These are phyloP conservation scores for Neurospora tetraspora DNA, from an alignment of 495 filamentous ascomycete genomes.

Conservation along the genomic window DNA sequence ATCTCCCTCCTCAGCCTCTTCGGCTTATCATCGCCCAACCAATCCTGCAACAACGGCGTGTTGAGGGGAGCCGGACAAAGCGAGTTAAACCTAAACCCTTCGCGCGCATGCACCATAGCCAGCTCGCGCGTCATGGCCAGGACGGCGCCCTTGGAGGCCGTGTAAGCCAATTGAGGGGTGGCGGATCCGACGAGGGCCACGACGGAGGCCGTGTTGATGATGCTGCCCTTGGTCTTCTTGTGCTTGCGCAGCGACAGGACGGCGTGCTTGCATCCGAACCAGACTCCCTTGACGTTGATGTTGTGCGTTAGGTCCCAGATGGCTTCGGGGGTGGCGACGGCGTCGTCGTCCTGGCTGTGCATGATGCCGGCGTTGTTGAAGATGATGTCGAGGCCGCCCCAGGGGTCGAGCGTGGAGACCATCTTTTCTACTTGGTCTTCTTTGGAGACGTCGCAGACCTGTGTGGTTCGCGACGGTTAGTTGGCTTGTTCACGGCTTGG, in stretches of 20 bases:
- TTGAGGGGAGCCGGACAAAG: constrained; percentile 91
- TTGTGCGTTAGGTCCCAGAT: constrained; percentile 93
- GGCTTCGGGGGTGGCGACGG: constrained; percentile 70
- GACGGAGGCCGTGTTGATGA: constrained; percentile 93
- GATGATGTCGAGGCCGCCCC: constrained; percentile 90
- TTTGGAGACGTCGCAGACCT: constrained; percentile 54
- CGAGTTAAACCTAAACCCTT: constrained; percentile 80
- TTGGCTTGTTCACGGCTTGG: not conserved
- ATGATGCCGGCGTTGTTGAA: constrained; percentile 99
- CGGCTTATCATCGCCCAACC: constrained; percentile 78
- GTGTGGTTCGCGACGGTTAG: not conserved
- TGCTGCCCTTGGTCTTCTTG: constrained; percentile 63
- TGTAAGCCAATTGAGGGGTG: constrained; percentile 94
- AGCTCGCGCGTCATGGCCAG: constrained; percentile 75
- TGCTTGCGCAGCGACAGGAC: constrained; percentile 72
- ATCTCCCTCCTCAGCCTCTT: constrained; percentile 84
- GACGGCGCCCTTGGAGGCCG: constrained; percentile 89
- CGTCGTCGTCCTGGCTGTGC: constrained; percentile 82
- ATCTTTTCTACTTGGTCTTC: constrained; percentile 63
- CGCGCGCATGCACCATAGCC: constrained; percentile 74
- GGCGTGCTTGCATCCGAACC: constrained; percentile 93
- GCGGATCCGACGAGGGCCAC: constrained; percentile 87
- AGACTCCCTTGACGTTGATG: constrained; percentile 98
- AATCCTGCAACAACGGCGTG: constrained; percentile 80
- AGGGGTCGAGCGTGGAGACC: constrained; percentile 62